phyloP scores from a whole-genome alignment of 495 filamentous ascomycete genomes.

The Penicillium cosmopolitanum region DNA sequence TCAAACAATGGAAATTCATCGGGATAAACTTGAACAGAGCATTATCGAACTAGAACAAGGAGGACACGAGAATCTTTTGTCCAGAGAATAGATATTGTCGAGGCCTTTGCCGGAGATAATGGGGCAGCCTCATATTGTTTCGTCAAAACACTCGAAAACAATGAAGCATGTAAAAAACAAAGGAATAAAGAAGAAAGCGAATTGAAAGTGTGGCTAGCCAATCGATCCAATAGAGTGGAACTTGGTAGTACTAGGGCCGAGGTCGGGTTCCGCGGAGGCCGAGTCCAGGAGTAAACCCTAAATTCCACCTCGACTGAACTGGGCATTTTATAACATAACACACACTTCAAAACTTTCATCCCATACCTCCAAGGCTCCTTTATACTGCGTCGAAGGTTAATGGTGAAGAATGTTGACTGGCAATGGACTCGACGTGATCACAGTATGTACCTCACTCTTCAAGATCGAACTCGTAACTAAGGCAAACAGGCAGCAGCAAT shows the following conservation, averaged over 20 bases:
- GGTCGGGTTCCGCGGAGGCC: neutral
- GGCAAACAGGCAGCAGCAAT: conserved; percentile 12
- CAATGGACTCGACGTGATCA: conserved; percentile 5
- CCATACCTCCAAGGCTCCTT: neutral
- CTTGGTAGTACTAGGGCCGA: too few species aligned
- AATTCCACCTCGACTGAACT: too few species aligned
- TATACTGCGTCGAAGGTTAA: neutral
- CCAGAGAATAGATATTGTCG: neutral
- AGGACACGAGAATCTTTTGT: neutral
- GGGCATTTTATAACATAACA: too few species aligned
- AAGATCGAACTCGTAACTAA: neutral
- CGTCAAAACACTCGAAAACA: too few species aligned
- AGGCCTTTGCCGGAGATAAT: neutral
- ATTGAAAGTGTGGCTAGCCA: too few species aligned
- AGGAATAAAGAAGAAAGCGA: too few species aligned
- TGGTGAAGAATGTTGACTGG: neutral
- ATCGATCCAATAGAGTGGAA: too few species aligned
- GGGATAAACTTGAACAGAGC: too few species aligned
- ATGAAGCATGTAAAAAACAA: too few species aligned
- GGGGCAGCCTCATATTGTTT: too few species aligned
- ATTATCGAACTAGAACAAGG: neutral
- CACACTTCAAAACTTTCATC: too few species aligned
- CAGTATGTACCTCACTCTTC: conserved; percentile 4
- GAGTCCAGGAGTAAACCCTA: neutral
- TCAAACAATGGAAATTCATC: too few species aligned